Base-by-base conservation (phyloP, 208 protist genomes). In the Crithidia fasciculata region DNA sequence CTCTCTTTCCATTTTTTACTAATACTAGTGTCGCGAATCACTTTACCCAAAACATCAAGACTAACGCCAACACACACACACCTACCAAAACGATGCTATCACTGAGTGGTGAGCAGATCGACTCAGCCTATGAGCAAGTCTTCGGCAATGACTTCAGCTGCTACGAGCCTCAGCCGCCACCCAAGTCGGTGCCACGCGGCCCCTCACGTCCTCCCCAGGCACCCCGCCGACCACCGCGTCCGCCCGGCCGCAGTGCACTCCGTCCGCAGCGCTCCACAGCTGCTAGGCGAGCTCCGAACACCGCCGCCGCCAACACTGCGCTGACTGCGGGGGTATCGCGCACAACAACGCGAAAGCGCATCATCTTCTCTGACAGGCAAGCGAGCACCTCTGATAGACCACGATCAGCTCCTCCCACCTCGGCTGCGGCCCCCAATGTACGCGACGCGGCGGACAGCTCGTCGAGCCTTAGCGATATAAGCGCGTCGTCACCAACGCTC, bases 61-160 rank as follows among this genome's bases (percentile, higher is more conserved):
- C 28, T 28, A 0, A 28, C 28, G 28, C 28, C 28, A 28, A 28
- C 28, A 28, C 28, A 1, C 28, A 1, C 28, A 28, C 28, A 28
- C 28, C 1, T 28, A 28, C 28, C 28, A 49, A 49, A 49, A 47
- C 54, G 56, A 69, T 77, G 72, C 16, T 59, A 8, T 37, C 56
- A 4, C 56, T 44, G n/a, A 18, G 37, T 2, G 28, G 47, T 3
- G 55, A 59, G 47, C 18, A 58, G 13, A 52, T 71, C 15, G 18
- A 71, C 39, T 28, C 45, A 2, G 63, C 54, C 3, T 65, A 77
- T 10, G 72, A 59, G 56, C 54, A 69, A 37, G 64, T 77, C 18
- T 57, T 77, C 45, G 64, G 64, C 12, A 19, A 52, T 63, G 56
- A n/a, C 41, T 50, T 64, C 28, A 39, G 52, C 41, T 69, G 36